Percentiles rank a stretch among this genome's conserved stretches.
Conservation (phyloP, 305 asterid species). For the Fraxinus baroniana region DNA sequence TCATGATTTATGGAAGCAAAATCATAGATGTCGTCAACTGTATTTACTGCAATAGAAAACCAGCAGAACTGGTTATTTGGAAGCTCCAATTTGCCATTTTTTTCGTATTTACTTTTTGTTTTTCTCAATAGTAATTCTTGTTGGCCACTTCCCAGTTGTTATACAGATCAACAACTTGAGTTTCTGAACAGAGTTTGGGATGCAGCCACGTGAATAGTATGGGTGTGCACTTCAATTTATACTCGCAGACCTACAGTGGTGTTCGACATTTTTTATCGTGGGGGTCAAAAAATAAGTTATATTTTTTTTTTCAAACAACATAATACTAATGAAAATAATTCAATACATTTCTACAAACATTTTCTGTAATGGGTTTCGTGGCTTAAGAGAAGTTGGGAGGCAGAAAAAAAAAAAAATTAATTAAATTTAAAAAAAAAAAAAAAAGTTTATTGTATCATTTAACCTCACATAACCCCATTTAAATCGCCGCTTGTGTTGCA, state of each 20-base stretch:
- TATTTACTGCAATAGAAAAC: neutral
- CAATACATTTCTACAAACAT: neutral
- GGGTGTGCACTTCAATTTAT: neutral
- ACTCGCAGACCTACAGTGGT: neutral
- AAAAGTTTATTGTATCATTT: neutral
- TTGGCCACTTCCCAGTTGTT: neutral
- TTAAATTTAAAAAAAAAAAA: no score
- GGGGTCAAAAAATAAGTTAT: neutral
- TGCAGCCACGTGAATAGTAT: neutral
- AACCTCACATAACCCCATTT: neutral
- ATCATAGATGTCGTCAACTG: neutral
- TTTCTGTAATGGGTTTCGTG: neutral
- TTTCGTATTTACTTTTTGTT: neutral
- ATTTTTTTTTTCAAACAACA: neutral
- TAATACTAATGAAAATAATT: no score
- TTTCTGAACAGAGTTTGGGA: neutral
- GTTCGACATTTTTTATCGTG: neutral
- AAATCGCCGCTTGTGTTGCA: neutral
- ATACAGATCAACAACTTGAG: neutral
- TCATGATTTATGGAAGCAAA: neutral
- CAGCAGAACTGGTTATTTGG: neutral
- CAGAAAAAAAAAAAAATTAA: no score
- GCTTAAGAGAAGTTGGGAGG: neutral
- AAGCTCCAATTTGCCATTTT: neutral
- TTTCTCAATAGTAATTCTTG: neutral